Evolutionary conservation across 768 basidiomycete genomes (phyloP).

Genomic region (Tricholoma furcatifolium): DNA sequence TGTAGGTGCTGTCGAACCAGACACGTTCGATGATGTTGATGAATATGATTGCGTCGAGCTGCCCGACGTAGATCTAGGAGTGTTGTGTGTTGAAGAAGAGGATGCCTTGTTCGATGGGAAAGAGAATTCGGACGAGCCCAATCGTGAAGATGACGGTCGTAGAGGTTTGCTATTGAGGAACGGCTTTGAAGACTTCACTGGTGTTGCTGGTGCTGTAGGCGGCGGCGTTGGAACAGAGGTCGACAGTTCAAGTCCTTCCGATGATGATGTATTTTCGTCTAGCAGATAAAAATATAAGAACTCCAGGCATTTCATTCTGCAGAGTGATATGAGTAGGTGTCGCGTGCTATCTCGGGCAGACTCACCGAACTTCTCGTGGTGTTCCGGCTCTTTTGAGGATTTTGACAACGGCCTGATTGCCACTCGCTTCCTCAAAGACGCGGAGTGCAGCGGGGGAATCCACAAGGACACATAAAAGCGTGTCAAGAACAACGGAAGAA

Average conservation of each 20-base stretch:
- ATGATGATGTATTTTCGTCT: slow-evolving; percentile 59
- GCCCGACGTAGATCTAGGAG: slow-evolving; percentile 41
- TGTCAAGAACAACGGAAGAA: slow-evolving; percentile 79
- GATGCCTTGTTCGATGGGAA: slow-evolving; percentile 15
- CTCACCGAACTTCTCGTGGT: slow-evolving; percentile 84
- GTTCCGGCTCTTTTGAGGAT: slow-evolving; percentile 84
- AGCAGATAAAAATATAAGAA: slow-evolving; percentile 94
- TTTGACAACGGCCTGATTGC: slow-evolving; percentile 82
- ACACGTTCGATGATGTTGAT: slow-evolving; percentile 40
- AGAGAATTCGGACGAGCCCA: slow-evolving; percentile 37
- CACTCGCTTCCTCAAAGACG: slow-evolving; percentile 72
- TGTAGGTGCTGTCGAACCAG: slow-evolving; percentile 38
- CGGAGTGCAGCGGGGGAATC: slow-evolving; percentile 77
- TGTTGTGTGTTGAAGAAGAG: slow-evolving; percentile 24
- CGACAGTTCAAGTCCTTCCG: slow-evolving; percentile 13
- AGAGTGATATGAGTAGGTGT: neutral
- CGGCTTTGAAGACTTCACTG: slow-evolving; percentile 38
- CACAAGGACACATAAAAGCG: slow-evolving; percentile 84
- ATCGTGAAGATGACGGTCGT: slow-evolving; percentile 37
- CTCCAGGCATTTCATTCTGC: slow-evolving; percentile 94
- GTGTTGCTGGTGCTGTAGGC: slow-evolving; percentile 39
- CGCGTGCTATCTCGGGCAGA: neutral
- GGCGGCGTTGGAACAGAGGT: slow-evolving; percentile 22
- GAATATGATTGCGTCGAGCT: slow-evolving; percentile 41
- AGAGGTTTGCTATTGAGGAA: slow-evolving; percentile 35